phyloP scores from a whole-genome alignment of 352 stramenopile genomes.

The Phytophthora sp. region DNA sequence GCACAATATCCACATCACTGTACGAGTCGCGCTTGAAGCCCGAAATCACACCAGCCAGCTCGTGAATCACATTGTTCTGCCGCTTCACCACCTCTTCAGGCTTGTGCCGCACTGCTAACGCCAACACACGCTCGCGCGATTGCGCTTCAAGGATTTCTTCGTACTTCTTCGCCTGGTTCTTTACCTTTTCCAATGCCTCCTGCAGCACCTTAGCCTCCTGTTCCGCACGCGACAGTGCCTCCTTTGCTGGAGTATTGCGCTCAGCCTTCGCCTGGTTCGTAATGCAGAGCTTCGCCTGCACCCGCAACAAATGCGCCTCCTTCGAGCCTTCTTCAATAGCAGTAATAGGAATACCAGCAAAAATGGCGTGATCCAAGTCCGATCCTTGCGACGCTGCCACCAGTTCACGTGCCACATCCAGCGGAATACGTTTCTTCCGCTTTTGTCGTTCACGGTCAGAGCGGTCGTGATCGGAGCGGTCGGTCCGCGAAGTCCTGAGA shows the following conservation, averaged over 20 bases:
- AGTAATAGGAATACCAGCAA: conserved; percentile 76
- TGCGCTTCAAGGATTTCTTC: conserved; percentile 80
- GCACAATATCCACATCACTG: conserved; percentile 70
- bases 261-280: conserved; percentile 49
- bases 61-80: conserved; percentile 85
- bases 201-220: conserved; percentile 77
- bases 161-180: conserved; percentile 87
- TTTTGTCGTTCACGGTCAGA: conserved; percentile 52
- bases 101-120: conserved; percentile 75
- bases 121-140: conserved; percentile 71
- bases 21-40: conserved; percentile 82
- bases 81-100: conserved; percentile 75
- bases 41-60: conserved; percentile 73
- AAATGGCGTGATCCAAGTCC: conserved; percentile 67
- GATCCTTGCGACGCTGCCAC: conserved; percentile 80
- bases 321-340: conserved; percentile 80
- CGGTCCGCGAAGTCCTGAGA: conserved; percentile 11
- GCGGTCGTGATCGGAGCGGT: conserved; percentile 22
- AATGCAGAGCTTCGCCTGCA: conserved; percentile 86
- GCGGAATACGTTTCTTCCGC: conserved; percentile 82
- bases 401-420: conserved; percentile 81
- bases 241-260: conserved; percentile 59
- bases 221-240: conserved; percentile 71
- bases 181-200: conserved; percentile 84
- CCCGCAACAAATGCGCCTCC: conserved; percentile 79